Evolutionary conservation across 2,329 filamentous ascomycete species (phyloP).

Genomic region (Fusarium veterinarium): DNA sequence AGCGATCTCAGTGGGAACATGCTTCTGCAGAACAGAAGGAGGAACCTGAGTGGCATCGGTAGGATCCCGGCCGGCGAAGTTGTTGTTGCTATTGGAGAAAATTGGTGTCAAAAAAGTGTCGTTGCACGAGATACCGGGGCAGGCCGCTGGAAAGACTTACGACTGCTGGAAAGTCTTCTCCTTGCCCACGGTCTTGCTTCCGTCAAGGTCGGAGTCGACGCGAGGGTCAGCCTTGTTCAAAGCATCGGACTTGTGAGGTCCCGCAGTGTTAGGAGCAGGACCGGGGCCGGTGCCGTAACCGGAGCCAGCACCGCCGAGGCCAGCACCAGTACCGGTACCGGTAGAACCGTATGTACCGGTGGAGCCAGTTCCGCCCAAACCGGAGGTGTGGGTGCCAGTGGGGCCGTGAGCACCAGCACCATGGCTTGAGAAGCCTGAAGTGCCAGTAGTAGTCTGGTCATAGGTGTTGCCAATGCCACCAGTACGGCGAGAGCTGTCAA

Average conservation of each 20-base stretch:
- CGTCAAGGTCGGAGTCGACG: no score
- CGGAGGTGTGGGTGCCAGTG: background rate
- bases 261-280: no score
- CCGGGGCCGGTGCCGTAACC: no score
- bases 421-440: slow-evolving; percentile 20
- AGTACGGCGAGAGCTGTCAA: no score
- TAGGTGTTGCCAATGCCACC: no score
- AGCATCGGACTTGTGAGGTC: no score
- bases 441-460: slow-evolving; percentile 24
- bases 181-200: no score
- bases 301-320: no score
- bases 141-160: slow-evolving; percentile 46
- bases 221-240: no score
- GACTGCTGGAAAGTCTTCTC: no score
- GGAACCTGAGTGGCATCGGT: slow-evolving; percentile 68
- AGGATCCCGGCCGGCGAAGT: slow-evolving; percentile 55
- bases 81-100: slow-evolving; percentile 22
- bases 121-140: background rate
- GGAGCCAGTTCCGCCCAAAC: no score
- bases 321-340: background rate
- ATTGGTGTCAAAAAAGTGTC: slow-evolving; percentile 25
- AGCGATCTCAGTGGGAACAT: slow-evolving; percentile 58
- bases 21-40: slow-evolving; percentile 62
- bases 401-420: slow-evolving; percentile 29
- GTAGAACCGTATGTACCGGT: no score